Evolutionary conservation across 495 filamentous ascomycete species (phyloP), one percentile per base, ranked within the genome.

Genomic region (Lasiosphaeria ovina): DNA sequence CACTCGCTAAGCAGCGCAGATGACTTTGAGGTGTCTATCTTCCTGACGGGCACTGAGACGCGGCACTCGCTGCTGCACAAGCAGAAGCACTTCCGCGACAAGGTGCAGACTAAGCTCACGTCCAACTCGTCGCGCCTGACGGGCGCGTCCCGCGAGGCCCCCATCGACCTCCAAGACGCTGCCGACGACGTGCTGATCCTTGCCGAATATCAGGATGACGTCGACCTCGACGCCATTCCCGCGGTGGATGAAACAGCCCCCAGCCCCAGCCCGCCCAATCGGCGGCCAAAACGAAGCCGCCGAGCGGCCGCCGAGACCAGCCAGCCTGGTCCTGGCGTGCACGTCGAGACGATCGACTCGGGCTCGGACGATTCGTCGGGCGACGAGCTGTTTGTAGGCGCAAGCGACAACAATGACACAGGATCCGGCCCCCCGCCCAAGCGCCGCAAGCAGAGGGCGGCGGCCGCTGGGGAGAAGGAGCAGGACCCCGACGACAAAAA

Each of bases 1-100:
- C 24, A 24, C 24, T 24, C 24, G 12, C 17, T 40, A 35, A 34
- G n/a, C 24, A 12, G 32, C 35, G 33, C 56, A 95, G 94, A 97
- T 77, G 93, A 95, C 54, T 98, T 97, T 67, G 92, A 97, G 69
- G 90, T 96, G 44, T 88, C 90, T 16, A 86, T 98, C 61, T 98
- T 97, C 76, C 83, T 98, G 65, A 95, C 89, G 38, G 89, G 96
- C 72, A 87, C 87, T 6, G 87, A 86, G 31, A 91, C 90, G n/a
- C 85, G 92, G 35, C 93, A 98, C 78, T 87, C 90, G 14, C 80
- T 98, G 9, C 82, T 98, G 55, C 88, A 88, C 62, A 93, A 93
- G 68, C 83, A 87, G 57, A 98, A 96, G 74, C 78, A 70, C 78
- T 91, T 83, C 64, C 83, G 69, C 66, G 78, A 83, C 51, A 85